A percentile compares a stretch with the other conserved stretches of the same genome.
Conservation (phyloP, 1,139 yeast genomes). For the Saccharomyces hybrid region DNA sequence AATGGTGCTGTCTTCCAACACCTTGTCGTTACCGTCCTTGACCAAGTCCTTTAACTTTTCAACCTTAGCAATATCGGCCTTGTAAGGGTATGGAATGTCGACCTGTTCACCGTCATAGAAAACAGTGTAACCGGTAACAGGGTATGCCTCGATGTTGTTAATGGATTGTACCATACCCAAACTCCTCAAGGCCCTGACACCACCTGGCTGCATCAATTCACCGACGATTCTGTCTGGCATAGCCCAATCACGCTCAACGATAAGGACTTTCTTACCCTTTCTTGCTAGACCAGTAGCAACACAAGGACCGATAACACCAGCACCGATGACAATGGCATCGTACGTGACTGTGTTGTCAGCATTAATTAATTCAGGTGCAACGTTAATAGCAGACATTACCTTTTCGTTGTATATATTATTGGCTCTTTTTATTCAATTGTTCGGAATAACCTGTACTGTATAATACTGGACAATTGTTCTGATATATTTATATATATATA, state of each 20-base stretch:
- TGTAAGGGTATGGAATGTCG: slow-evolving; percentile 63
- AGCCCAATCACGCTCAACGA: slow-evolving; percentile 80
- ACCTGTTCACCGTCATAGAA: slow-evolving; percentile 53
- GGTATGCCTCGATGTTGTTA: slow-evolving; percentile 73
- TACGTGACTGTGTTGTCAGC: slow-evolving; percentile 30
- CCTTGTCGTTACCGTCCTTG: slow-evolving; percentile 46
- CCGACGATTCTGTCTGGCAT: slow-evolving; percentile 96
- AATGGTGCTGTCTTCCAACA: slow-evolving; percentile 45
- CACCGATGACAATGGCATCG: slow-evolving; percentile 57
- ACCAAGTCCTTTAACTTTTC: slow-evolving; percentile 51
- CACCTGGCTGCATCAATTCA: slow-evolving; percentile 93
- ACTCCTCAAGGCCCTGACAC: slow-evolving; percentile 69
- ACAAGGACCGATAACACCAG: slow-evolving; percentile 94
- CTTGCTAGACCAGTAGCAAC: slow-evolving; percentile 85
- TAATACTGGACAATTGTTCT: not conserved
- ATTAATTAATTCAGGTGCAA: slow-evolving; percentile 13
- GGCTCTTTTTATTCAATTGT: not conserved
- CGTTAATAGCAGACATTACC: slow-evolving; percentile 7
- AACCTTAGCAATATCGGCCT: slow-evolving; percentile 41
- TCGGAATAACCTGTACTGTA: not conserved
- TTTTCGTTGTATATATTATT: not conserved
- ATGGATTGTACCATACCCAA: slow-evolving; percentile 76
- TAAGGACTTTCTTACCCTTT: slow-evolving; percentile 66
- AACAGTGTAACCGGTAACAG: slow-evolving; percentile 74
- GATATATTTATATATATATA: not conserved